Conservation (phyloP, 148 eudicot species). For the Nepenthes mirabilis region DNA sequence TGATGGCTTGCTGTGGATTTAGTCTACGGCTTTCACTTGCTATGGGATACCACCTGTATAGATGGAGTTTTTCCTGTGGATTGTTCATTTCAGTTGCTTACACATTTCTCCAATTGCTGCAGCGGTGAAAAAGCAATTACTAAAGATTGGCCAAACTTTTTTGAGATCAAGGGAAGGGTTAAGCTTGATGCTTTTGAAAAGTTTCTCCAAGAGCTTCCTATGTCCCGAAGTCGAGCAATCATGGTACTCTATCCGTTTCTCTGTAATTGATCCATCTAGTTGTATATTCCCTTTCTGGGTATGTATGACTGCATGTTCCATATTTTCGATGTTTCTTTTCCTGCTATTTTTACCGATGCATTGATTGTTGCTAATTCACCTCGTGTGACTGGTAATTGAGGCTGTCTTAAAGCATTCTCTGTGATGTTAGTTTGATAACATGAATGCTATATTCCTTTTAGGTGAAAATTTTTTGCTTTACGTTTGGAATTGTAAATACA, state of each 20-base stretch:
- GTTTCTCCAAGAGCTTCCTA: slow-evolving; percentile 81
- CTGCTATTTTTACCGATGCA: neutral
- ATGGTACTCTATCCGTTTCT: slow-evolving; percentile 46
- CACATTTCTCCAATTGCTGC: slow-evolving; percentile 6
- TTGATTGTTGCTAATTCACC: no score
- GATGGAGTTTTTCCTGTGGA: no score
- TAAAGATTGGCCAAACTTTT: slow-evolving; percentile 62
- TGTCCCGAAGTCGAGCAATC: slow-evolving; percentile 90
- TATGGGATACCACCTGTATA: no score
- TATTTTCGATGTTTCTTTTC: neutral
- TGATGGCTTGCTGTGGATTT: neutral
- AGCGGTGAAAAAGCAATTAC: slow-evolving; percentile 79
- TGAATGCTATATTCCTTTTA: no score
- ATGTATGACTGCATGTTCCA: neutral
- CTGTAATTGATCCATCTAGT: neutral
- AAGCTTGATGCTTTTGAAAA: slow-evolving; percentile 82
- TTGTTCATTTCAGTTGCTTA: neutral
- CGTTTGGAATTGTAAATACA: no score
- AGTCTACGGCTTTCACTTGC: neutral
- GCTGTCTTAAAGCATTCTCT: no score
- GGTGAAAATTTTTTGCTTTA: no score
- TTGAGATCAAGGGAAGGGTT: slow-evolving; percentile 92
- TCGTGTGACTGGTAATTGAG: no score
- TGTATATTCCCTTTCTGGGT: neutral
- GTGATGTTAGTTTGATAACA: no score